phyloP scores from a whole-genome alignment of 2,329 filamentous ascomycete genomes.

The Colletotrichum falcatum region DNA sequence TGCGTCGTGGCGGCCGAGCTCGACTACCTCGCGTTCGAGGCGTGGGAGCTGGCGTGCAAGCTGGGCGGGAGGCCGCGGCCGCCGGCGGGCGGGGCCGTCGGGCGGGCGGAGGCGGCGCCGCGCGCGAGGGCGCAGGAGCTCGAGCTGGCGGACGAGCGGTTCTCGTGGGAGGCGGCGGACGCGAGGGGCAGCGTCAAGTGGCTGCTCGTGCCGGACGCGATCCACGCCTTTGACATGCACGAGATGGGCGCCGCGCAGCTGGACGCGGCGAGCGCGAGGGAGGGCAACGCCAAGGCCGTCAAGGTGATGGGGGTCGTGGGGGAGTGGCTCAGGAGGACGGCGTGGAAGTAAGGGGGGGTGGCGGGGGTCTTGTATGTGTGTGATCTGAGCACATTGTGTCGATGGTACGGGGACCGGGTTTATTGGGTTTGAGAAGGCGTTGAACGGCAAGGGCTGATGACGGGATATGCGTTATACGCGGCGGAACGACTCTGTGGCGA shows the following conservation, averaged over 20 bases:
- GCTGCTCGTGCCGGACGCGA: slow-evolving; percentile 56
- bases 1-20: slow-evolving; percentile 54
- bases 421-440: background rate
- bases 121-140: slow-evolving; percentile 39
- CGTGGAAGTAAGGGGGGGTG: slow-evolving; percentile 43
- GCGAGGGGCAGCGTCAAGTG: slow-evolving; percentile 51
- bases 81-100: slow-evolving; percentile 15
- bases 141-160: slow-evolving; percentile 50
- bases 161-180: slow-evolving; percentile 49
- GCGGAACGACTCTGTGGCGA: background rate
- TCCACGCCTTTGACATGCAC: slow-evolving; percentile 55
- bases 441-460: background rate
- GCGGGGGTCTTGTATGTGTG: background rate
- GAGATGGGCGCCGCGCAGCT: slow-evolving; percentile 46
- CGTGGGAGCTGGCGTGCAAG: slow-evolving; percentile 41
- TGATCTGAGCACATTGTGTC: background rate
- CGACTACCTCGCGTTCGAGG: slow-evolving; percentile 49
- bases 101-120: slow-evolving; percentile 38
- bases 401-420: no score
- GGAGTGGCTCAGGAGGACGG: slow-evolving; percentile 48
- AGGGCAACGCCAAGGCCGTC: slow-evolving; percentile 48
- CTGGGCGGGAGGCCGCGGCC: slow-evolving; percentile 40
- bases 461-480: background rate
- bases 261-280: slow-evolving; percentile 47
- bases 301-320: slow-evolving; percentile 48